Percentiles rank a stretch among this genome's conserved stretches.
phyloP scores from a whole-genome alignment of 2,329 filamentous ascomycete genomes.

The Biscogniauxia sp. region DNA sequence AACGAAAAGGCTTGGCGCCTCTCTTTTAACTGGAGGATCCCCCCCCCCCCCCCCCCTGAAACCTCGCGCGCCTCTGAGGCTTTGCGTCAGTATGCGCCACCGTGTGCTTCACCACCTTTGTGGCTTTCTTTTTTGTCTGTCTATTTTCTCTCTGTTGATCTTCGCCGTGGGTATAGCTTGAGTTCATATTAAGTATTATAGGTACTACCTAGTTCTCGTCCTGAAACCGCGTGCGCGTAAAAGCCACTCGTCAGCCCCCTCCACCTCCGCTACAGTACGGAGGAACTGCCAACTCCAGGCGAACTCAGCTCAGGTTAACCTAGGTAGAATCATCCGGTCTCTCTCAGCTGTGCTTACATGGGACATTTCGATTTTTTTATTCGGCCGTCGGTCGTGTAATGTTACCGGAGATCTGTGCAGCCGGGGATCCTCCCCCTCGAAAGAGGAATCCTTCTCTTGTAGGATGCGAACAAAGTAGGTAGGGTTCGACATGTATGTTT shows the following conservation, averaged over 20 bases:
- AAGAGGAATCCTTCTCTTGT: not conserved
- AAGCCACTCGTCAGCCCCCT: not conserved
- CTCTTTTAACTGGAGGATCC: not conserved
- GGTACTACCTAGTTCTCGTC: not conserved
- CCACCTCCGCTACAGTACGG: too few species aligned
- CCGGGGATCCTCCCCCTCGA: not conserved
- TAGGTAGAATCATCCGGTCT: not conserved
- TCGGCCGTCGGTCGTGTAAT: not conserved
- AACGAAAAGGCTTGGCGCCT: not conserved
- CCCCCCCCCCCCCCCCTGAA: too few species aligned
- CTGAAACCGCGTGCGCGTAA: not conserved
- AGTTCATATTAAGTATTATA: not conserved
- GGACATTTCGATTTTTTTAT: not conserved
- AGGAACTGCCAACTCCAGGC: not conserved
- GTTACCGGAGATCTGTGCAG: not conserved
- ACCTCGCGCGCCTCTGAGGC: not conserved
- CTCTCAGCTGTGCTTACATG: not conserved
- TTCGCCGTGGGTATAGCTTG: not conserved
- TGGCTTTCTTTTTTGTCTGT: not conserved
- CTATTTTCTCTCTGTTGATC: not conserved
- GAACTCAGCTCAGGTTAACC: not conserved
- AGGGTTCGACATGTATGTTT: too few species aligned
- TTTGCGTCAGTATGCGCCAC: not conserved
- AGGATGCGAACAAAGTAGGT: too few species aligned
- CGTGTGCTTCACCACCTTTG: not conserved